Base-by-base conservation (phyloP, 2,329 filamentous ascomycete genomes). In the Bipolaris cookei region DNA sequence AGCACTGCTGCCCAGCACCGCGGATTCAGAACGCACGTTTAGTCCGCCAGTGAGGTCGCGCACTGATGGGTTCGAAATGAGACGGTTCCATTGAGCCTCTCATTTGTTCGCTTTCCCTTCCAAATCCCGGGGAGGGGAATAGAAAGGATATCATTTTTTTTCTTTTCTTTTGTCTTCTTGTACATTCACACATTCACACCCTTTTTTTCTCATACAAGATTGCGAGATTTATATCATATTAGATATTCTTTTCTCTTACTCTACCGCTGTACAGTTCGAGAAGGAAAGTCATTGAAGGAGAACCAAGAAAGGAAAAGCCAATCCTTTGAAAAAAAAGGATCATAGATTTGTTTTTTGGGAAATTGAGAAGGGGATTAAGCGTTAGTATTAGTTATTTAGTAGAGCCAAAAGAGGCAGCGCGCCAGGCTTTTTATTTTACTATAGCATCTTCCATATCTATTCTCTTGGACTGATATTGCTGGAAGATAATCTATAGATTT, bases 31-130 rank as follows among this genome's bases (percentile, higher is more conserved):
- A 23, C 58, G 63, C 14, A 58, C 65, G 2, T 72, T 71, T 51
- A 51, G 43, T 28, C 56, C 58, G 1, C 74, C 72, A 5, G 37
- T 32, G 5, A 63, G 73, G 6, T 59, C 70, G 13, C 63, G 65
- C 34, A 75, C 72, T 10, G 72, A 76, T n/a, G 70, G 56, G 16
- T 62, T 68, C 41, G 72, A 76, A 59, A 75, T 76, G 73, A 69
- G 64, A 56, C 63, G 63, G 10, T 62, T 75, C 23, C 68, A 60
- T 21, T 73, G 21, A 51, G 44, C 42, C 10, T 21, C 6, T 20
- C 2, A 4, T 20, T 21, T n/a, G 3, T 4, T 38, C 23, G 1
- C 14, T 46, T 3, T 4, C 14, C 4, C 7, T 34, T n/a, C 21
- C 1, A 34, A 1, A 23, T 28, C 11, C 21, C 21, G 21, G 21